phyloP scores from a whole-genome alignment of 257 asterid species.

The Solanum paucissectum region DNA sequence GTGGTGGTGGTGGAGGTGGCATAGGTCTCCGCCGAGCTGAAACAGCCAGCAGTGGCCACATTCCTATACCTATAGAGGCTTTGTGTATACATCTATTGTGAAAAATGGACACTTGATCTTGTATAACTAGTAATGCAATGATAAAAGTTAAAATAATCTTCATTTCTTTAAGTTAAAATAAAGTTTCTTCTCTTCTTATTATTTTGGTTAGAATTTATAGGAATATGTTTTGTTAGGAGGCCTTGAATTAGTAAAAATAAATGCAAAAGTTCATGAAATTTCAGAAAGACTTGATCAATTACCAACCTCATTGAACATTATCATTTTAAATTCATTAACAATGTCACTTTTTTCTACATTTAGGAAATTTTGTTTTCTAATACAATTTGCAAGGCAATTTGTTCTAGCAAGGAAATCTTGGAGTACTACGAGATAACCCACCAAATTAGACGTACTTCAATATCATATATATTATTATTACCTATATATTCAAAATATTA shows the following conservation, averaged over 20 bases:
- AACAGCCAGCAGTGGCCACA: neutral
- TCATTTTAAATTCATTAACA: neutral
- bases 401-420: too few species aligned
- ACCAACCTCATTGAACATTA: neutral
- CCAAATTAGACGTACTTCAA: too few species aligned
- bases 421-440: too few species aligned
- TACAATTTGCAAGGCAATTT: too few species aligned
- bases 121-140: neutral
- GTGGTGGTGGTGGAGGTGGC: neutral
- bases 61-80: neutral
- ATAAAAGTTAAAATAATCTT: neutral
- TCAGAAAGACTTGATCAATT: neutral
- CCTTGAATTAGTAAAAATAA: neutral
- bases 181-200: neutral
- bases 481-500: too few species aligned
- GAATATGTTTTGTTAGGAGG: neutral
- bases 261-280: neutral
- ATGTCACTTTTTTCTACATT: too few species aligned
- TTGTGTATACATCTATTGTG: neutral
- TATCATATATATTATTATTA: too few species aligned
- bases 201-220: neutral
- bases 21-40: neutral
- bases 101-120: neutral
- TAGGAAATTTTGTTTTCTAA: too few species aligned
- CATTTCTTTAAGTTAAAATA: neutral